Conservation (phyloP, 805 yeast genomes). For the Yarrowia bubula region DNA sequence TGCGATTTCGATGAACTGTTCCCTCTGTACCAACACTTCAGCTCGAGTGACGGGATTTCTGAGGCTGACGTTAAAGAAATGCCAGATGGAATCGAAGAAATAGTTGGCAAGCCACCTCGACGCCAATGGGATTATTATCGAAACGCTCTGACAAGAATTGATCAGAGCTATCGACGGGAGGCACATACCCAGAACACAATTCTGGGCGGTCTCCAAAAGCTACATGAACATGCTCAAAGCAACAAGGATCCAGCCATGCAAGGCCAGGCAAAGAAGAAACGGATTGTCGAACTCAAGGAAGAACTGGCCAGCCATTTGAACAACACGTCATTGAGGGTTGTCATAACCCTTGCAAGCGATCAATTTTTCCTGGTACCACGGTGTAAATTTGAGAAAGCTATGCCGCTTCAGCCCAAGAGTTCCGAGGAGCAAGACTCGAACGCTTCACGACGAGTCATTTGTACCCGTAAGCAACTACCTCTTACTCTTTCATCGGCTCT, state of each 20-base stretch:
- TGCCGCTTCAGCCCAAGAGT: too few relatives aligned
- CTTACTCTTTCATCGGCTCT: conserved; percentile 89
- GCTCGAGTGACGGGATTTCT: background rate
- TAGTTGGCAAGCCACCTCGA: background rate
- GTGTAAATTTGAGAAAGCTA: background rate
- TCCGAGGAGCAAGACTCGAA: too few relatives aligned
- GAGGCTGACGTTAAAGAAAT: background rate
- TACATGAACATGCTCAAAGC: background rate
- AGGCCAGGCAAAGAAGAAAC: too few relatives aligned
- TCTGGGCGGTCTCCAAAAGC: too few relatives aligned
- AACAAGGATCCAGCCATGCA: background rate
- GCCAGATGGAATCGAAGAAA: background rate
- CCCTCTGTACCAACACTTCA: background rate
- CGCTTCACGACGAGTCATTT: background rate
- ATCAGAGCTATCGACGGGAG: background rate
- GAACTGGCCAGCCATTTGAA: background rate
- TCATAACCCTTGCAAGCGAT: background rate
- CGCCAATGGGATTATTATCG: background rate
- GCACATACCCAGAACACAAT: background rate
- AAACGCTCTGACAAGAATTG: background rate
- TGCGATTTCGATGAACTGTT: background rate
- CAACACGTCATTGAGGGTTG: background rate
- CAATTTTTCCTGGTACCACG: background rate
- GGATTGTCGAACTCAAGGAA: too few relatives aligned
- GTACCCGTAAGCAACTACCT: conserved; percentile 58